Base-by-base conservation (phyloP, 2,329 filamentous ascomycete genomes). In the Kalmusia sp. region DNA sequence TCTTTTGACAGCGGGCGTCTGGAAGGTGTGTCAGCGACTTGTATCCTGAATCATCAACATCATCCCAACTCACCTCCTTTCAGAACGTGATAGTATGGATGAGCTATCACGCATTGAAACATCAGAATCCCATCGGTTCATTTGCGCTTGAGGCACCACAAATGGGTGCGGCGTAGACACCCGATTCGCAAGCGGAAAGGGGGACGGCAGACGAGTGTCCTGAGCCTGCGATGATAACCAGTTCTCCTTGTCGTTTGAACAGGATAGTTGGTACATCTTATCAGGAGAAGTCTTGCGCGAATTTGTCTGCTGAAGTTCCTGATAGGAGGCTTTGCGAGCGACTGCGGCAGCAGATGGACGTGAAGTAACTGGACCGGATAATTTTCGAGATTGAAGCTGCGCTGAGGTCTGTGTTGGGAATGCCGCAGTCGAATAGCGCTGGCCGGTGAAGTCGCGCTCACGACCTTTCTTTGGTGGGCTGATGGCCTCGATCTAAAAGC, bases 381-480 rank as follows among this genome's bases (percentile, higher is more conserved):
- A 62, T 24, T 61, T 67, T 4, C 61, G 55, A 1, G 58, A 59
- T 14, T 38, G 43, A 39, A 50, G 50, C 52, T 58, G 50, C 40
- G 39, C 22, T 58, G 52, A 27, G 31, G 31, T 21, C 37, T 56
- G 27, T 48, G 40, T 30, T 33, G 57, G 11, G 38, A 54, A 27
- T 22, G 27, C 24, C 30, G 35, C n/a, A 48, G 48, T 9, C 43
- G 47, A 21, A 51, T 33, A 24, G 34, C 4, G 49, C 9, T 54
- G 54, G 12, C 15, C 22, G 19, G 21, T 25, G 2, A 49, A 40
- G 8, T 44, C 48, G 6, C 40, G 38, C 7, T 55, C 44, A 25
- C 84, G 91, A 45, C 91, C 90, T 1, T 95, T 96, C 49, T 64
- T 67, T 3, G 64, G 58, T 15, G 64, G 65, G 40, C 64, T 69